A percentile compares a stretch with the other conserved stretches of the same genome.
Conservation (phyloP, 495 filamentous ascomycete species). For the Penicillium riverlandense region DNA sequence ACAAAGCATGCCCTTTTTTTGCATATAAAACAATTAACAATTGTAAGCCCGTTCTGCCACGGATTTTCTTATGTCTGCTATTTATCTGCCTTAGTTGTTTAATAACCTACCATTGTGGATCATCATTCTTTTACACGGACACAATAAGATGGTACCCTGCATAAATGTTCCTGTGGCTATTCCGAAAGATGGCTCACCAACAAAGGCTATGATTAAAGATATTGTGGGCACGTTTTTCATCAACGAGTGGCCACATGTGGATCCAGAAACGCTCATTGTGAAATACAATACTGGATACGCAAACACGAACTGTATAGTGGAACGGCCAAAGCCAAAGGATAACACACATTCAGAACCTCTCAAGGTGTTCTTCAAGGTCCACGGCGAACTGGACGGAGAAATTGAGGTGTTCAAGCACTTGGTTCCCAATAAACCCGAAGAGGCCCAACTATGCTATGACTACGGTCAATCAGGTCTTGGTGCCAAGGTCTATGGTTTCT, state of each 20-base stretch:
- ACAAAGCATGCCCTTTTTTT: too few species aligned
- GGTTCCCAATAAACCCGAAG: conserved; percentile 18
- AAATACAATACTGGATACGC: conserved; percentile 14
- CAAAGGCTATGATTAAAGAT: conserved; percentile 10
- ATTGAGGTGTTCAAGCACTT: conserved; percentile 20
- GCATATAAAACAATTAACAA: too few species aligned
- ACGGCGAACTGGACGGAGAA: conserved; percentile 4
- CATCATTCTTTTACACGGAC: too few species aligned
- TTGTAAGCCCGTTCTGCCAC: too few species aligned
- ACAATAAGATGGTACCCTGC: too few species aligned
- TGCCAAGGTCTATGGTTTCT: conserved; percentile 21
- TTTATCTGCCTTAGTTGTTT: too few species aligned
- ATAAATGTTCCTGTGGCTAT: conserved; percentile 9
- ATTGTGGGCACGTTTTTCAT: conserved; percentile 17
- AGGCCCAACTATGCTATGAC: conserved; percentile 17
- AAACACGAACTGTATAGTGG: conserved; percentile 19
- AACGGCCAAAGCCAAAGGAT: conserved; percentile 11
- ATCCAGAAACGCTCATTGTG: conserved; percentile 13
- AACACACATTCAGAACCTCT: conserved; percentile 9
- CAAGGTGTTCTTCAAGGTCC: conserved; percentile 23
- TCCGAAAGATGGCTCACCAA: conserved; percentile 12
- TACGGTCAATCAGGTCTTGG: conserved; percentile 21
- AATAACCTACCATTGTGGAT: too few species aligned
- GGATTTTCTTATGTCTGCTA: too few species aligned
- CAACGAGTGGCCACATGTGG: conserved; percentile 19